Conservation (phyloP, 306 rosid genomes). For the Castanea crenata region DNA sequence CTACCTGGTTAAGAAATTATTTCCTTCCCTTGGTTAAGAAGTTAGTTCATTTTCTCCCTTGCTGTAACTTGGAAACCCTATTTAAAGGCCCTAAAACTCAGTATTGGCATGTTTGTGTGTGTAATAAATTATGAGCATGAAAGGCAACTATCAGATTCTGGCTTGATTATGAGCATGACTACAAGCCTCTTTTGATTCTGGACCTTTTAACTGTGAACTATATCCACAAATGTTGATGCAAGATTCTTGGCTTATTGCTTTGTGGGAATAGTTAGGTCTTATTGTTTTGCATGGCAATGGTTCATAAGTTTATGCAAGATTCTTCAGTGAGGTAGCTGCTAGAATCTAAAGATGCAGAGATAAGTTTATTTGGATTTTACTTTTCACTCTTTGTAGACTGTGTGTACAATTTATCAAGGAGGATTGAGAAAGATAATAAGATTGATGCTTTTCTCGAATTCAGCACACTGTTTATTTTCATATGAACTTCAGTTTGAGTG, state of each 20-base stretch:
- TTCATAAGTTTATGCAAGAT: neutral
- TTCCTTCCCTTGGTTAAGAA: no score
- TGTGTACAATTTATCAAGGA: neutral
- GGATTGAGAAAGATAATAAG: neutral
- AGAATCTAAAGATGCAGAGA: neutral
- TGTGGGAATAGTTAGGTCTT: neutral
- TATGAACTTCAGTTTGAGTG: neutral
- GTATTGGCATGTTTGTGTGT: no score
- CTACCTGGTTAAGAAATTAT: no score
- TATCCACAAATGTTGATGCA: neutral
- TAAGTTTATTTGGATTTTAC: neutral
- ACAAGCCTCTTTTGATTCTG: neutral
- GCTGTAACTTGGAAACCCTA: no score
- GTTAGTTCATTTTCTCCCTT: no score
- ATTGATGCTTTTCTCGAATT: neutral
- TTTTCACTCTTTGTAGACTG: neutral
- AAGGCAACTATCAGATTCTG: neutral
- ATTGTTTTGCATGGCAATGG: neutral
- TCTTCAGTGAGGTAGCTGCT: neutral
- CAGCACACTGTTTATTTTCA: neutral
- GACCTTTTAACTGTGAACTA: neutral
- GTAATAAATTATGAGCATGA: neutral
- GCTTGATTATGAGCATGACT: neutral
- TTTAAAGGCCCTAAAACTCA: no score
- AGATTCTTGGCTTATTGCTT: neutral